Evolutionary conservation across 2,329 filamentous ascomycete genomes (phyloP), one percentile per base, ranked within the genome.

Genomic region (Cordyceps cateniannulata): DNA sequence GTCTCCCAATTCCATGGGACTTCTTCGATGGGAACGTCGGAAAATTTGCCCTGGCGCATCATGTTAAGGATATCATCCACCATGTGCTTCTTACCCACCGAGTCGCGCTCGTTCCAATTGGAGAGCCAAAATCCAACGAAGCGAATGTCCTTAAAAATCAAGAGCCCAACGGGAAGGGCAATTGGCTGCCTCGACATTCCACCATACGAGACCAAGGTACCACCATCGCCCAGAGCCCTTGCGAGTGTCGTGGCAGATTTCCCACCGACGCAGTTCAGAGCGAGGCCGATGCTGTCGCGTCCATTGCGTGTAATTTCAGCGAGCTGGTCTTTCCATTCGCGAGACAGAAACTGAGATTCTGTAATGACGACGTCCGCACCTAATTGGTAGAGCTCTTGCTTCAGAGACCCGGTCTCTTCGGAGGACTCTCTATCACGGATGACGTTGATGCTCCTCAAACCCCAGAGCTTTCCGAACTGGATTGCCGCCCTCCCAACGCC

Each of bases 71-170:
- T 87, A 75, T 96, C 90, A 25, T 88, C 83, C n/a, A 98, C 86
- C 49, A 91, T 96, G 69, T 81, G 83, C 71, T 84, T 83, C 78
- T 96, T 96, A 62, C 88, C 86, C 6, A 81, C 79, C 0, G 86
- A 83, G 67, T 97, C 82, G 64, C 81, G 77, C 70, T 93, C 87
- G 52, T 89, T 91, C 93, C 95, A 98, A 63, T 82, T 85, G 70
- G 89, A 95, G 25, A 98, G 86, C 95, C 95, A 99, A 75, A 98
- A 99, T 5, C 95, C 96, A 63, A 90, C 83, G 70, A 97, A 96
- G 56, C 85, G 82, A 57, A 98, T 81, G 67, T 98, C 86, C 74
- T 93, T 95, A 79, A 99, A 99, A 68, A 99, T 99, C 62, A 98
- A 79, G 66, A 96, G 79, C 0, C 89, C 90, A 0, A 93, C 89